These are phyloP conservation scores for Xylaria longipes DNA, from an alignment of 495 filamentous ascomycete genomes.

Conservation along the genomic window DNA sequence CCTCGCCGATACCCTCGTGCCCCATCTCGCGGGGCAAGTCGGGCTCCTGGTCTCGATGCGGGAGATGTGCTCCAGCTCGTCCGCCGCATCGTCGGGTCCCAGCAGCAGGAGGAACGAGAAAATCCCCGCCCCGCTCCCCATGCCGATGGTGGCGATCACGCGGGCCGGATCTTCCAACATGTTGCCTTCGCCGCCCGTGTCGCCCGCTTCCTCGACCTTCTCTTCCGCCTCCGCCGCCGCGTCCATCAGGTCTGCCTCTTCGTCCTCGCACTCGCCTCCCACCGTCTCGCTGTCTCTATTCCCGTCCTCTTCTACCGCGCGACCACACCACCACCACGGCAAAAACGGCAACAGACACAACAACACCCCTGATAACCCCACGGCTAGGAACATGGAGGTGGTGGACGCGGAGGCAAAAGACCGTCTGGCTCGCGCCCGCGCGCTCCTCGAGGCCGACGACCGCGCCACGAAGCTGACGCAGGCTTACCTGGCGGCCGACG, in stretches of 20 bases:
- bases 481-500: slow-evolving; percentile 21
- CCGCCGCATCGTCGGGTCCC: background rate
- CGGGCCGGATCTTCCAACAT: background rate
- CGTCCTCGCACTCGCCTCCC: slow-evolving; percentile 3
- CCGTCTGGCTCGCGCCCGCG: background rate
- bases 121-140: background rate
- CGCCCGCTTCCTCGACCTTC: slow-evolving; percentile 11
- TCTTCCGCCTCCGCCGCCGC: slow-evolving; percentile 7
- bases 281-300: slow-evolving; percentile 15
- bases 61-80: slow-evolving; percentile 29
- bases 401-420: background rate
- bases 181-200: background rate
- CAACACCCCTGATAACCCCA: no score
- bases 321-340: background rate
- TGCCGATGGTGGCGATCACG: slow-evolving; percentile 3
- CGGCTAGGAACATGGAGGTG: background rate
- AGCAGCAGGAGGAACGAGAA: background rate
- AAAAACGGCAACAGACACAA: background rate
- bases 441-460: slow-evolving; percentile 6
- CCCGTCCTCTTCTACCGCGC: background rate
- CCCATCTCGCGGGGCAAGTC: slow-evolving; percentile 35
- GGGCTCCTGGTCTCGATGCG: slow-evolving; percentile 29
- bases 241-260: background rate
- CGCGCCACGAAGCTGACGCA: slow-evolving; percentile 27
- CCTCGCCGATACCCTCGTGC: slow-evolving; percentile 33